A percentile compares a stretch with the other conserved stretches of the same genome.
phyloP scores from a whole-genome alignment of 108 stramenopile species.

The Schizochytrium sp. region DNA sequence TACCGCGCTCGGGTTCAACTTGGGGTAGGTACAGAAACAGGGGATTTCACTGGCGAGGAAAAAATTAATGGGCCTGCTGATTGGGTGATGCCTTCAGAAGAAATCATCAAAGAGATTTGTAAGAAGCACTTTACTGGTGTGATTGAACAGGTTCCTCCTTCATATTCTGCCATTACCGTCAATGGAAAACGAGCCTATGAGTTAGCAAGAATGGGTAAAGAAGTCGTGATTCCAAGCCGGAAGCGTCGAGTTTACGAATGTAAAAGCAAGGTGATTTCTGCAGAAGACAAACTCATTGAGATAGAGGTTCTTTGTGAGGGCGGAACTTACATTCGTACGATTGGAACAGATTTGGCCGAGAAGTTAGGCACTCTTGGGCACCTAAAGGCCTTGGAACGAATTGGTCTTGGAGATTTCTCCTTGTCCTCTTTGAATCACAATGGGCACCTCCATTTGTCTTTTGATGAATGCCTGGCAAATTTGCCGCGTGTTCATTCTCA shows the following conservation, averaged over 20 bases:
- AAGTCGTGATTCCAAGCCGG: background rate
- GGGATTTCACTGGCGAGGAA: background rate
- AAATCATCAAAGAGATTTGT: background rate
- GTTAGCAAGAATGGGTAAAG: background rate
- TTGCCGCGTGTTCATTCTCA: slow-evolving; percentile 1
- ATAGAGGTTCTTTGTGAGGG: background rate
- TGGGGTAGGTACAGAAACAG: background rate
- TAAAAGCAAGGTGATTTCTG: background rate
- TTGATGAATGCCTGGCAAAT: background rate
- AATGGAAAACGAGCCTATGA: background rate
- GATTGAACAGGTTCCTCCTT: background rate
- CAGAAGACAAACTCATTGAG: background rate
- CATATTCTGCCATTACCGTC: slow-evolving; percentile 1
- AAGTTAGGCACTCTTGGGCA: slow-evolving; percentile 36
- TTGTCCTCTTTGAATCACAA: background rate
- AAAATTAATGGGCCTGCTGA: background rate
- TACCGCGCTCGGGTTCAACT: background rate
- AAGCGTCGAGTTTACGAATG: background rate
- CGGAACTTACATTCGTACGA: background rate
- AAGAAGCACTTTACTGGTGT: background rate
- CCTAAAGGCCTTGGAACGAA: background rate
- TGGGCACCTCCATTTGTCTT: background rate
- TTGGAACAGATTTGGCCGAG: background rate
- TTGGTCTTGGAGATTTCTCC: background rate
- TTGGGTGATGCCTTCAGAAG: background rate